Base-by-base conservation (phyloP, 78 protist species). In the Creolimax fragrantissima region DNA sequence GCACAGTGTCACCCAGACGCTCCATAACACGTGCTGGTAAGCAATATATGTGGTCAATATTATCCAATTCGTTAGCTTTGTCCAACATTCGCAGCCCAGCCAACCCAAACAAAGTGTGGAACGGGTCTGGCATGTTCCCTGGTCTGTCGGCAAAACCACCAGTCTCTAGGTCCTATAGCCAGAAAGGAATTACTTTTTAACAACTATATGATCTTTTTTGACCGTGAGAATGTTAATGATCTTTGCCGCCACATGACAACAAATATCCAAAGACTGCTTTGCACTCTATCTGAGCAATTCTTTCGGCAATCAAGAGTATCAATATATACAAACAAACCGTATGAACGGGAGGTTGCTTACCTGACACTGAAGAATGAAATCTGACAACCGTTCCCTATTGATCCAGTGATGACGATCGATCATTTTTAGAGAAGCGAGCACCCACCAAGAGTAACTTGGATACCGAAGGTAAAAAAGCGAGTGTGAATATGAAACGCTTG, bases 361-460 rank as follows among this genome's bases (percentile, higher is more conserved):
- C 89, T 99, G 99, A 88, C 99, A 96, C 17, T 45, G 41, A 3
- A 96, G 83, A 42, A 99, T 99, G 92, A 95, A 99, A 3, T 0
- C 84, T 35, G 66, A 44, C 2, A 99, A 94, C 35, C 90, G 91
- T 3, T 93, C 97, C 4, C 43, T 36, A 81, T 96, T 93, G n/a
- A 99, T 97, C 99, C 99, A 98, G 45, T 96, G 88, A 2, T 97
- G n/a, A 39, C 97, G 91, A 39, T 96, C 95, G 7, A 98, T 92
- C 17, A 95, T 88, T 2, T 93, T 41, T 36, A 98, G 45, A 35
- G 99, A 44, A 3, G 99, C 95, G n/a, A 98, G 92, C 5, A 96
- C 98, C 99, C 99, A 99, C 99, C 99, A 98, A 5, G 98, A 95
- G 66, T 98, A 99, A 93, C 99, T 4, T 45, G 74, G 74, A 24